phyloP scores from a whole-genome alignment of 2,329 filamentous ascomycete species.

The Stemphylium beticola region DNA sequence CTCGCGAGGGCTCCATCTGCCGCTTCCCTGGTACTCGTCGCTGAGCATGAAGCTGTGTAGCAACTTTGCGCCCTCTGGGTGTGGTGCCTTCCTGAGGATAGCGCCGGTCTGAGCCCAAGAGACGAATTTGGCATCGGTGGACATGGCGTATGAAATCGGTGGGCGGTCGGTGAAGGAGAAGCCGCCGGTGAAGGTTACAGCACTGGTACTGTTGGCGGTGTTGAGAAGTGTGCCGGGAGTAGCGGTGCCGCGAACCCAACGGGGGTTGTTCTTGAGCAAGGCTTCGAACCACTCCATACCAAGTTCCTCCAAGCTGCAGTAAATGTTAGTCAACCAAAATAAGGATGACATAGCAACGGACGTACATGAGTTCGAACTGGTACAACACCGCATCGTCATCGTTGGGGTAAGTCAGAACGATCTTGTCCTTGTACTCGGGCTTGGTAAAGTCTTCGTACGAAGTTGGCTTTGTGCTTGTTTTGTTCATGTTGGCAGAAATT shows the following conservation, averaged over 20 bases:
- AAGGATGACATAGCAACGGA: background rate
- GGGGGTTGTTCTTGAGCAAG: conserved; percentile 57
- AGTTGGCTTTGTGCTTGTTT: conserved; percentile 37
- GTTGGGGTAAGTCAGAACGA: conserved; percentile 60
- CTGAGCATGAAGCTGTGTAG: conserved; percentile 57
- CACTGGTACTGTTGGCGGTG: conserved; percentile 28
- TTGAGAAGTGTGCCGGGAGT: conserved; percentile 51
- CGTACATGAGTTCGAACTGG: conserved; percentile 56
- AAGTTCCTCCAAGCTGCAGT: conserved; percentile 41
- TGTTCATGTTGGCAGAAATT: conserved; percentile 49
- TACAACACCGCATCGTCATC: conserved; percentile 64
- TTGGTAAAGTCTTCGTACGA: conserved; percentile 55
- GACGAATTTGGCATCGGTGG: conserved; percentile 51
- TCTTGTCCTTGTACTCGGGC: conserved; percentile 56
- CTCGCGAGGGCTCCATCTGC: conserved; percentile 46
- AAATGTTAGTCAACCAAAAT: background rate
- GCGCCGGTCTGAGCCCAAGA: conserved; percentile 58
- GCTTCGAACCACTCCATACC: conserved; percentile 57
- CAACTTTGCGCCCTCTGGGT: conserved; percentile 60
- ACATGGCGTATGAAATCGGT: conserved; percentile 22
- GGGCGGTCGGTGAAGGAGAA: background rate
- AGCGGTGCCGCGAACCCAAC: conserved; percentile 60
- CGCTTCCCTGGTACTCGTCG: conserved; percentile 46
- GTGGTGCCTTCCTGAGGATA: conserved; percentile 57
- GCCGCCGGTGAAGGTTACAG: conserved; percentile 24